Base-by-base conservation (phyloP, 2,329 filamentous ascomycete species). In the Chrysoporthe cubensis region DNA sequence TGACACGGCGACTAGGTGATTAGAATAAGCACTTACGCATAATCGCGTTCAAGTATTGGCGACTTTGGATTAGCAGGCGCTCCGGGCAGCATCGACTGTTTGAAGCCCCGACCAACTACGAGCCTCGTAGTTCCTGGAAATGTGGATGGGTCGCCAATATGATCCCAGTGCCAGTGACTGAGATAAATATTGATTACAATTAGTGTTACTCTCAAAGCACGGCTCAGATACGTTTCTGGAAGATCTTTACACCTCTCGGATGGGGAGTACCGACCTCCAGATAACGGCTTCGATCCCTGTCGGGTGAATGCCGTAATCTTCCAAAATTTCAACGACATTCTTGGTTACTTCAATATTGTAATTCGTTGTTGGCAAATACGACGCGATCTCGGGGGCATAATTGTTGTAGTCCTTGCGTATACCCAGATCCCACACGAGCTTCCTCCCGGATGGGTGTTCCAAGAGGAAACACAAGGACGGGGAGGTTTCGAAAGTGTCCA, bases 91-190 rank as follows among this genome's bases (percentile, higher is more conserved):
- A 80, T 77, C 0, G 71, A 70, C 4, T 77, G 67, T 54, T 78
- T 80, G 72, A 83, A 80, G 0, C 83, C 83, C 2, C 82, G 79
- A 0, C 83, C 84, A 2, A 84, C 81, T 42, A 85, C 70, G 0
- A 85, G 69, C 4, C 78, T 75, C 4, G 81, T 82, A 6, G 69
- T 73, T 0, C 69, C 2, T 3, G 81, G 80, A 58, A 85, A 85
- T 0, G 71, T 72, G 1, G 78, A 76, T 1, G 79, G 75, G 65
- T 84, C 79, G 1, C 83, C 84, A n/a, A 77, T 79, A 68, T 85
- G 83, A 70, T 85, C 82, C 69, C 76, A 80, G 66, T 79, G 76
- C 69, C 75, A 79, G 68, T 82, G 80, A 65, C 76, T 79, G 74
- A 76, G 78, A 40, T 7, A n/a, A n/a, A 18, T 26, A 26, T 26